Evolutionary conservation across 805 yeast species (phyloP).

Genomic region (Saccharomyces kudriavzevii): DNA sequence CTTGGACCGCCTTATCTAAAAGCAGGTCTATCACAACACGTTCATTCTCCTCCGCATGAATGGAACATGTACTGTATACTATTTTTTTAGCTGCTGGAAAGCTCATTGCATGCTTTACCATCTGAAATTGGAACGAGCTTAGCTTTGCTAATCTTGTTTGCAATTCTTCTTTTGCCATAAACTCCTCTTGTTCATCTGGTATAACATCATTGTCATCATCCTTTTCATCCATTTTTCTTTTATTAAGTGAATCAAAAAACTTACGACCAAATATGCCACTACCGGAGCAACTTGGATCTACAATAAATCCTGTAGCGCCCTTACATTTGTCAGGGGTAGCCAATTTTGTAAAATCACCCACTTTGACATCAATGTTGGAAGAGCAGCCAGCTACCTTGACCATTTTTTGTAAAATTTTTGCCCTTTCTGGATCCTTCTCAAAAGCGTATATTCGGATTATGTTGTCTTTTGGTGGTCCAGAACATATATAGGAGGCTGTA

Average conservation of each 20-base stretch:
- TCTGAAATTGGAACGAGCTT: slow-evolving; percentile 78
- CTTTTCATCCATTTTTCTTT: slow-evolving; percentile 15
- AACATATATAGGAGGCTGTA: slow-evolving; percentile 44
- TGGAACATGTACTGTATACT: slow-evolving; percentile 92
- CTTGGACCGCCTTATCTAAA: slow-evolving; percentile 52
- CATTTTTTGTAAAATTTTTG: slow-evolving; percentile 67
- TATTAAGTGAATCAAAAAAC: slow-evolving; percentile 39
- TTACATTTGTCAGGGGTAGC: slow-evolving; percentile 45
- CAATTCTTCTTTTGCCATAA: slow-evolving; percentile 39
- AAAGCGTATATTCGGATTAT: slow-evolving; percentile 59
- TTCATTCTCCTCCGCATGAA: slow-evolving; percentile 91
- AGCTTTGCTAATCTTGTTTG: slow-evolving; percentile 47
- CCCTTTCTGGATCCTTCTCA: slow-evolving; percentile 74
- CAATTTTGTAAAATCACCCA: slow-evolving; percentile 39
- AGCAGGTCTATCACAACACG: slow-evolving; percentile 77
- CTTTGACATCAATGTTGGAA: slow-evolving; percentile 38
- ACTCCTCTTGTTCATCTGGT: slow-evolving; percentile 30
- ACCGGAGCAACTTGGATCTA: slow-evolving; percentile 97
- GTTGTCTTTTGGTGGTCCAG: slow-evolving; percentile 9
- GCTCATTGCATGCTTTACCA: slow-evolving; percentile 78
- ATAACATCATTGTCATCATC: slow-evolving; percentile 6
- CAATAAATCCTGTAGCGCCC: slow-evolving; percentile 70
- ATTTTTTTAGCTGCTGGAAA: slow-evolving; percentile 72
- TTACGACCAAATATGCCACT: slow-evolving; percentile 95
- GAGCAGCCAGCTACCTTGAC: slow-evolving; percentile 65